Evolutionary conservation across 2,329 filamentous ascomycete species (phyloP), one percentile per base, ranked within the genome.

Genomic region (Annulohypoxylon truncatum): DNA sequence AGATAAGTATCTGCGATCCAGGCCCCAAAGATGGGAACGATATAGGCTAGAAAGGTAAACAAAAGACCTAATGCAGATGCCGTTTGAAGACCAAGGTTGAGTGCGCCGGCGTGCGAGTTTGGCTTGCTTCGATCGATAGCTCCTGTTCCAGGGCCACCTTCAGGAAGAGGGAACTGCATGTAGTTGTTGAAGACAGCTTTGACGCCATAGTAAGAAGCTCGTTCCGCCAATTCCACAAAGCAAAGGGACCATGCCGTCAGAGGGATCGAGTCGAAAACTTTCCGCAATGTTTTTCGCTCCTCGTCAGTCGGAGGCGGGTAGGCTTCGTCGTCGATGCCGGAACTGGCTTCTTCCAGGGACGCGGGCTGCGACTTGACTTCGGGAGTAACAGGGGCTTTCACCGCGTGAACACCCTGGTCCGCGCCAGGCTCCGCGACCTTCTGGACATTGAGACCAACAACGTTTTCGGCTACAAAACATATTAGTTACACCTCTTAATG

Each of bases 1-100:
- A 87, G 82, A 72, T 88, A 88, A 64, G 88, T 84, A 77, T 92
- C 90, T 6, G 90, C 89, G 24, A 87, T 73, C 71, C 82, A 87
- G 9, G 83, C 86, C 68, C 86, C 85, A 20, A 83, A 71, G 24
- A 85, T 80, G 0, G 83, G 83, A 8, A 84, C 72, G 12, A 82
- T 71, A 68, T 85, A 87, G 9, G 83, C 79, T 33, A 86, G 70
- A 63, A 87, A 84, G 2, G 74, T 80, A 75, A 81, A 84, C 31
- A 81, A 77, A 24, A 85, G 78, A 1, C 75, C 76, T 15, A 85
- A 75, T 2, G 82, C 83, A 3, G 81, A 82, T 7, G 83, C 77
- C 4, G 81, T 79, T 61, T 84, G 81, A 0, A 83, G 75, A 1
- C 85, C 85, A 68, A 82, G 80, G n/a, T 80, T 80, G 10, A 87